These are phyloP conservation scores for Eremothecium cymbalariae DNA, from an alignment of 1,139 yeast species.

Conservation along the genomic window DNA sequence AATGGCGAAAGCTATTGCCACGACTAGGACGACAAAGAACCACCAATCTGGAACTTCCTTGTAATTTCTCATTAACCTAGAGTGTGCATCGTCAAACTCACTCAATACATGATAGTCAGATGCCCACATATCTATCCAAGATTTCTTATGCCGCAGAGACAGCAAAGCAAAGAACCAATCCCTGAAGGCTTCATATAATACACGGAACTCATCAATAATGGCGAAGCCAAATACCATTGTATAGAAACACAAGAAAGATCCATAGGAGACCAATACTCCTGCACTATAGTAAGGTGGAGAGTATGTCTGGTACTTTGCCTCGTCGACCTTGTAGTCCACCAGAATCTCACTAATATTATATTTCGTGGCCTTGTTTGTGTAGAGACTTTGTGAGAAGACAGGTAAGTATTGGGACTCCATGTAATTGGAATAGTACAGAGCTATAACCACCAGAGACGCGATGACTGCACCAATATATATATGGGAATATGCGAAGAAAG, in stretches of 20 bases:
- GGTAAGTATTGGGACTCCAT: constrained; percentile 49
- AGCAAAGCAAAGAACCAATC: constrained; percentile 28
- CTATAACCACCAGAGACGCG: constrained; percentile 37
- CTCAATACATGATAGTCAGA: constrained; percentile 19
- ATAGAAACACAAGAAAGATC: constrained; percentile 50
- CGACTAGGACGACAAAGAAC: constrained; percentile 41
- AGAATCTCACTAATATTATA: constrained; percentile 40
- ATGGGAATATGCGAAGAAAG: constrained; percentile 41
- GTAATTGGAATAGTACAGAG: constrained; percentile 44
- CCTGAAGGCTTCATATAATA: constrained; percentile 23
- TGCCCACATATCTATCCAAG: constrained; percentile 19
- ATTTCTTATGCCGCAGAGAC: constrained; percentile 25
- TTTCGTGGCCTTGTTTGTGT: constrained; percentile 40
- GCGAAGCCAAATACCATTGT: constrained; percentile 48
- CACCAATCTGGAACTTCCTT: constrained; percentile 60
- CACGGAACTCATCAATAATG: constrained; percentile 27
- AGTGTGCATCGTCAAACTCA: constrained; percentile 45
- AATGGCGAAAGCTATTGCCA: constrained; percentile 44
- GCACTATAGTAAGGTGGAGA: constrained; percentile 58
- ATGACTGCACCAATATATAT: constrained; percentile 39
- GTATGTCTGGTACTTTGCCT: constrained; percentile 37
- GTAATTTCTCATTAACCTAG: constrained; percentile 47
- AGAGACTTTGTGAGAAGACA: constrained; percentile 43
- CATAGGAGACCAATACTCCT: constrained; percentile 47
- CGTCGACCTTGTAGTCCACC: constrained; percentile 35